Conservation (phyloP, 1,284 basidiomycete species). For the Meira nashicola region DNA sequence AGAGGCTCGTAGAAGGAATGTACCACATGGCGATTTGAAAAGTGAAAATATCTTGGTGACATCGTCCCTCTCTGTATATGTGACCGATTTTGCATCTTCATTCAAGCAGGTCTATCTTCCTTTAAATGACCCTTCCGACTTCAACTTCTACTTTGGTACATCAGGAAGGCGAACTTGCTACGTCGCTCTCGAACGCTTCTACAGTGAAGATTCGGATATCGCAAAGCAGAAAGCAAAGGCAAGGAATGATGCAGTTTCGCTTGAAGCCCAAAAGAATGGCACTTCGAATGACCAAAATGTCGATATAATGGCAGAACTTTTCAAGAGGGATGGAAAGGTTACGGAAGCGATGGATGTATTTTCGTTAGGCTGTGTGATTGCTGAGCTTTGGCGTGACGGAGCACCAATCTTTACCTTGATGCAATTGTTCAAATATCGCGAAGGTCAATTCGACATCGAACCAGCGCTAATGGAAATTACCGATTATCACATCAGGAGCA, state of each 20-base stretch:
- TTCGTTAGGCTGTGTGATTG: conserved; percentile 88
- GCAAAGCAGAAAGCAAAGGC: conserved; percentile 19
- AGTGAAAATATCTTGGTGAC: conserved; percentile 96
- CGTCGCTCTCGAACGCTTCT: conserved; percentile 93
- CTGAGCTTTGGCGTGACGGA: conserved; percentile 93
- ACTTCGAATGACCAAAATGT: conserved; percentile 6
- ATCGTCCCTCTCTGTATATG: conserved; percentile 88
- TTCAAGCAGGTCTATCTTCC: conserved; percentile 96
- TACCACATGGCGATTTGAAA: conserved; percentile 95
- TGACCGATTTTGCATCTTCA: conserved; percentile 87
- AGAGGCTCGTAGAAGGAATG: conserved; percentile 69
- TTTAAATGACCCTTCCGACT: conserved; percentile 93
- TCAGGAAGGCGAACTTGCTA: conserved; percentile 90
- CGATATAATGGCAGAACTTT: conserved; percentile 27
- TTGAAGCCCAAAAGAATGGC: background rate
- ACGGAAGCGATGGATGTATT: conserved; percentile 98
- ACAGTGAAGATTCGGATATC: conserved; percentile 58
- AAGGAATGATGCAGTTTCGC: conserved; percentile 8
- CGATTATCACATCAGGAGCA: conserved; percentile 69
- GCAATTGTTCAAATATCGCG: conserved; percentile 90
- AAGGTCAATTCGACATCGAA: conserved; percentile 76
- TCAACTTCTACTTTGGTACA: conserved; percentile 96
- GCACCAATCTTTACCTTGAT: conserved; percentile 87
- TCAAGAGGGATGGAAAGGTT: conserved; percentile 68
- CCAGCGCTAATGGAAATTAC: conserved; percentile 70